Conservation (phyloP, 805 yeast genomes). For the Scheffersomyces spartinae region DNA sequence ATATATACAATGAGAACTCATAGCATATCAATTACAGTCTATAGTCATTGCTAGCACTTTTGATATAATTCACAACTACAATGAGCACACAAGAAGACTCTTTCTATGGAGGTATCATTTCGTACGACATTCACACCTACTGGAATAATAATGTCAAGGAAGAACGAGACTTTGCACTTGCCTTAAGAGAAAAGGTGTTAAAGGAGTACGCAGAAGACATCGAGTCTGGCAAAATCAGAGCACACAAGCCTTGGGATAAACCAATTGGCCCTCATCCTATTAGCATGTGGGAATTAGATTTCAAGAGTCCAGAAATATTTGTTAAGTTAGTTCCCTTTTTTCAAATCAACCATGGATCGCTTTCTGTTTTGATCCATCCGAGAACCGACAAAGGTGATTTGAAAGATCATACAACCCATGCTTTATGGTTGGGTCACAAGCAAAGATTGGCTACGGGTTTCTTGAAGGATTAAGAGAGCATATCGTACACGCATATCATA, state of each 20-base stretch:
- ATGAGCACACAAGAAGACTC: too few relatives aligned
- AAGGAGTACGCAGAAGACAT: slow-evolving; percentile 32
- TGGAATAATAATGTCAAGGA: slow-evolving; percentile 24
- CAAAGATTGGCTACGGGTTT: slow-evolving; percentile 11
- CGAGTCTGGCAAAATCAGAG: slow-evolving; percentile 27
- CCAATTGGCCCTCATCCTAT: slow-evolving; percentile 51
- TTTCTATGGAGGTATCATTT: too few relatives aligned
- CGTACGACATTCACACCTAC: slow-evolving; percentile 49
- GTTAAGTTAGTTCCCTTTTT: slow-evolving; percentile 36
- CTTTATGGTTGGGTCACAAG: slow-evolving; percentile 47
- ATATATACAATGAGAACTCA: too few relatives aligned
- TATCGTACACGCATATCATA: too few relatives aligned
- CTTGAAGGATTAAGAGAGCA: too few relatives aligned
- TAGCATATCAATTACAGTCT: too few relatives aligned
- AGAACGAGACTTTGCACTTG: slow-evolving; percentile 22
- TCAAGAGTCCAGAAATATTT: slow-evolving; percentile 34
- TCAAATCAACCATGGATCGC: slow-evolving; percentile 39
- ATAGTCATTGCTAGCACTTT: too few relatives aligned
- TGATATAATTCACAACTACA: too few relatives aligned
- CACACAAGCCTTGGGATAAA: slow-evolving; percentile 33
- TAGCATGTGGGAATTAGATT: slow-evolving; percentile 49
- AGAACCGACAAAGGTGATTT: slow-evolving; percentile 27
- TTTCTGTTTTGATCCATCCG: slow-evolving; percentile 48
- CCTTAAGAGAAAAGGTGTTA: slow-evolving; percentile 27
- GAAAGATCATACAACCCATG: slow-evolving; percentile 41